phyloP scores from a whole-genome alignment of 2,329 filamentous ascomycete species.

The Phaeosphaeria sp. region DNA sequence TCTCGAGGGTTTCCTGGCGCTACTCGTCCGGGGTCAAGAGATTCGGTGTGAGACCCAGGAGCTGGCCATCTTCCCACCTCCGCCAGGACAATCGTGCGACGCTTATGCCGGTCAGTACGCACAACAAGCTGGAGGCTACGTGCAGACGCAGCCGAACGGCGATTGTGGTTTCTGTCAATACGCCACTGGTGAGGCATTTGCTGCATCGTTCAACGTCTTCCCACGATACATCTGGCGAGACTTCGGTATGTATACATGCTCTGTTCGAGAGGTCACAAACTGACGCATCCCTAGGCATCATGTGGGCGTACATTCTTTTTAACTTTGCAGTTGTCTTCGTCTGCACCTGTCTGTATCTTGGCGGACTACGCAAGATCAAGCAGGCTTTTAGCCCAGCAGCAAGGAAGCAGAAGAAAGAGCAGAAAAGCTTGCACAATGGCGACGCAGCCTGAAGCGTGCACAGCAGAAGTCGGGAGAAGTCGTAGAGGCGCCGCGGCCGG shows the following conservation, averaged over 20 bases:
- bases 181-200: constrained; percentile 66
- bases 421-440: constrained; percentile 30
- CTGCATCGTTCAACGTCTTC: constrained; percentile 64
- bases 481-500: constrained; percentile 38
- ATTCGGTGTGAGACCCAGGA: constrained; percentile 65
- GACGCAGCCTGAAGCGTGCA: constrained; percentile 23
- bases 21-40: constrained; percentile 61
- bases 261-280: not conserved
- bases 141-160: constrained; percentile 62
- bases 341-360: constrained; percentile 63
- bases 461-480: constrained; percentile 30
- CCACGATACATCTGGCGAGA: constrained; percentile 69
- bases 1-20: constrained; percentile 66
- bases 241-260: constrained; percentile 63
- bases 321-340: constrained; percentile 65
- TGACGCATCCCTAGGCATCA: constrained; percentile 24
- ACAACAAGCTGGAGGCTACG: constrained; percentile 64
- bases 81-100: constrained; percentile 65
- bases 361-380: constrained; percentile 48
- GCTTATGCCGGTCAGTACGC: constrained; percentile 65
- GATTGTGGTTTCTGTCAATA: constrained; percentile 72
- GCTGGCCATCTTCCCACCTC: constrained; percentile 66
- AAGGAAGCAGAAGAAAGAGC: constrained; percentile 43
- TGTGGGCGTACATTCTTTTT: constrained; percentile 65
- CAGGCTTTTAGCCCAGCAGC: constrained; percentile 39